Conservation (phyloP, 2,329 filamentous ascomycete species). For the Trichoderma lentiforme region DNA sequence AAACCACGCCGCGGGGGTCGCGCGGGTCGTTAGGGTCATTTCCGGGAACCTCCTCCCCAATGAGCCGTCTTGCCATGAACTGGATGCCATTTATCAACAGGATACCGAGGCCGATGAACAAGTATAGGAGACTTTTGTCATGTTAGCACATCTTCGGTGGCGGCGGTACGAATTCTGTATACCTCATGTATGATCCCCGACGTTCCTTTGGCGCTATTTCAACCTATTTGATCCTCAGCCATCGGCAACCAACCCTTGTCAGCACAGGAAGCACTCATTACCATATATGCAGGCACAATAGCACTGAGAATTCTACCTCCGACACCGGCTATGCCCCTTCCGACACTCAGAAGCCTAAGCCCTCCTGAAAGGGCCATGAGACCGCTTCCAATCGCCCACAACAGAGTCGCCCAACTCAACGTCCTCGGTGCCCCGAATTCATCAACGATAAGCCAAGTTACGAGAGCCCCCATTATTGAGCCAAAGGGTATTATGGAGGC, state of each 20-base stretch:
- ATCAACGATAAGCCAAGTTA: conserved; percentile 51
- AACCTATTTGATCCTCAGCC: conserved; percentile 31
- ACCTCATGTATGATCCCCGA: conserved; percentile 55
- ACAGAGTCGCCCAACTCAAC: conserved; percentile 47
- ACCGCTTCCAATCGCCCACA: conserved; percentile 50
- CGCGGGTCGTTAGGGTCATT: neutral
- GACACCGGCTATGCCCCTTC: conserved; percentile 68
- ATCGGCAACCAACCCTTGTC: neutral
- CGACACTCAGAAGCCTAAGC: conserved; percentile 68
- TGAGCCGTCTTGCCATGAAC: conserved; percentile 50
- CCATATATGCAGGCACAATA: conserved; percentile 66
- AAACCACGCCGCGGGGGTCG: conserved; percentile 28
- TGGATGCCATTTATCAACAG: conserved; percentile 65
- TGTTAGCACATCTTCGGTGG: neutral
- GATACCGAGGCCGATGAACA: conserved; percentile 69
- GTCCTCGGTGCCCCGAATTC: conserved; percentile 44
- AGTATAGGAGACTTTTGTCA: conserved; percentile 55
- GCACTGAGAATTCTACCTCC: conserved; percentile 72
- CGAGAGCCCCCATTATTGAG: conserved; percentile 58
- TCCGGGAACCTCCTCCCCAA: conserved; percentile 50
- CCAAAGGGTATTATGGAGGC: conserved; percentile 72
- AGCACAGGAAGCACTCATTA: conserved; percentile 7
- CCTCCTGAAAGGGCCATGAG: conserved; percentile 62
- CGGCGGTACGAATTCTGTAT: neutral
- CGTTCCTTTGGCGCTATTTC: conserved; percentile 60